Percentiles rank a stretch among this genome's conserved stretches.
Conservation (phyloP, 352 stramenopile species). For the Phytophthora sojae region DNA sequence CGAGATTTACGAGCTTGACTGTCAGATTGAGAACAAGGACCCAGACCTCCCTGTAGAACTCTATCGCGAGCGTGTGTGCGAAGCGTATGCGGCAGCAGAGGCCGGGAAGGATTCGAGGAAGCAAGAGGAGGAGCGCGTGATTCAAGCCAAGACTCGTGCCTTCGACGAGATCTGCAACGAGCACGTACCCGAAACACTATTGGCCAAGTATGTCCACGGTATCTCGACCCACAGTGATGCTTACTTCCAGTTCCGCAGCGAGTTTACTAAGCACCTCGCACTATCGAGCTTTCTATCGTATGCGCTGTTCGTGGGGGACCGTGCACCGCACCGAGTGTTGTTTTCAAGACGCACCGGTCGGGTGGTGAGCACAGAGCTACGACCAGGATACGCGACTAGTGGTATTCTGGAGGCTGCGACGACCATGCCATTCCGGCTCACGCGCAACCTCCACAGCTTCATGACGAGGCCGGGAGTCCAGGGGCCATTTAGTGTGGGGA, state of each 20-base stretch:
- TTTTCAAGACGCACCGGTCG: constrained; percentile 84
- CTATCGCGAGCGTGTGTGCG: constrained; percentile 77
- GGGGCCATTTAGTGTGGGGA: constrained; percentile 85
- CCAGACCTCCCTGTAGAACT: constrained; percentile 83
- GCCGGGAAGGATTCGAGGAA: constrained; percentile 43
- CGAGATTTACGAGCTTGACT: constrained; percentile 88
- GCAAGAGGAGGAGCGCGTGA: constrained; percentile 72
- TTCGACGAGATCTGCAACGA: constrained; percentile 83
- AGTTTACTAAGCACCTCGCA: constrained; percentile 89
- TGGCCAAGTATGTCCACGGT: constrained; percentile 87
- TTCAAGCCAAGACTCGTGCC: constrained; percentile 66
- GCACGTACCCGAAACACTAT: constrained; percentile 85
- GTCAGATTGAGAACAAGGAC: constrained; percentile 71
- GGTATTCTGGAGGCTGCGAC: constrained; percentile 83
- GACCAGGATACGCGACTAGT: constrained; percentile 84
- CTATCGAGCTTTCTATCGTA: constrained; percentile 90
- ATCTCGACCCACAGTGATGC: constrained; percentile 78
- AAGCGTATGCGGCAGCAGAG: constrained; percentile 59
- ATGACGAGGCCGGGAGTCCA: constrained; percentile 86
- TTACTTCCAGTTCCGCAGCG: constrained; percentile 88
- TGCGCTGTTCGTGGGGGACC: constrained; percentile 85
- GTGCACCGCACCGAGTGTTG: constrained; percentile 83
- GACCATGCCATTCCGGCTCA: constrained; percentile 91
- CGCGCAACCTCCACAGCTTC: constrained; percentile 90
- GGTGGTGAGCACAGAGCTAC: constrained; percentile 86